These are phyloP conservation scores for Cladophialophora immunda DNA, from an alignment of 2,329 filamentous ascomycete genomes.

Conservation along the genomic window DNA sequence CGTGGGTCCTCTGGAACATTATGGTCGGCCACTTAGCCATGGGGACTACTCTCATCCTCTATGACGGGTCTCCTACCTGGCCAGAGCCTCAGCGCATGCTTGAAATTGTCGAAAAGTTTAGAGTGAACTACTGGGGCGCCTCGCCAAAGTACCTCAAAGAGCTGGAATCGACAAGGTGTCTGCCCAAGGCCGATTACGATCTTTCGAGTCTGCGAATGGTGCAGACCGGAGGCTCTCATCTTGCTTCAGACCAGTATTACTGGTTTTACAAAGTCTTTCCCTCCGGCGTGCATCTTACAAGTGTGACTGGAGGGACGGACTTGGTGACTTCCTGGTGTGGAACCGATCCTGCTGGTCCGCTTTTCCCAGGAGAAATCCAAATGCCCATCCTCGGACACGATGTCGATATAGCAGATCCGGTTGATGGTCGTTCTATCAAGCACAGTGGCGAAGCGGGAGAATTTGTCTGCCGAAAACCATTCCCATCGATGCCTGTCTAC, in stretches of 20 bases:
- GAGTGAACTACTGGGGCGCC: conserved; percentile 67
- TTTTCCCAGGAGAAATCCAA: conserved; percentile 67
- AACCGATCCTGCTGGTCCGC: conserved; percentile 60
- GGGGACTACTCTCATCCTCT: conserved; percentile 71
- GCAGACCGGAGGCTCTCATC: conserved; percentile 27
- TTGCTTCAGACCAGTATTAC: conserved; percentile 15
- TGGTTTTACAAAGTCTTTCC: conserved; percentile 29
- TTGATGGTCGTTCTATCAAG: conserved; percentile 27
- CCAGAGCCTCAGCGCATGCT: conserved; percentile 64
- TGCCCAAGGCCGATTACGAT: conserved; percentile 61
- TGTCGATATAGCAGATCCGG: conserved; percentile 31
- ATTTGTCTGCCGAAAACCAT: conserved; percentile 73
- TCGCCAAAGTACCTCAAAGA: conserved; percentile 81
- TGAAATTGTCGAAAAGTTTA: conserved; percentile 67
- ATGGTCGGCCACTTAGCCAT: conserved; percentile 65
- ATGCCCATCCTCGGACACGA: conserved; percentile 59
- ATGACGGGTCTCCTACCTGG: conserved; percentile 82
- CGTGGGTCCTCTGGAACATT: conserved; percentile 57
- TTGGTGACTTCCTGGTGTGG: conserved; percentile 45
- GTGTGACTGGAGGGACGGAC: conserved; percentile 44
- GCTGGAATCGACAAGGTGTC: conserved; percentile 69
- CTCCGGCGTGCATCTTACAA: conserved; percentile 29
- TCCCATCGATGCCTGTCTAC: conserved; percentile 77
- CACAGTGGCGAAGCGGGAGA: conserved; percentile 72
- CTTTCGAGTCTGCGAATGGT: conserved; percentile 24